Base-by-base conservation (phyloP, 2,329 filamentous ascomycete genomes). In the Macroventuria anomochaeta region DNA sequence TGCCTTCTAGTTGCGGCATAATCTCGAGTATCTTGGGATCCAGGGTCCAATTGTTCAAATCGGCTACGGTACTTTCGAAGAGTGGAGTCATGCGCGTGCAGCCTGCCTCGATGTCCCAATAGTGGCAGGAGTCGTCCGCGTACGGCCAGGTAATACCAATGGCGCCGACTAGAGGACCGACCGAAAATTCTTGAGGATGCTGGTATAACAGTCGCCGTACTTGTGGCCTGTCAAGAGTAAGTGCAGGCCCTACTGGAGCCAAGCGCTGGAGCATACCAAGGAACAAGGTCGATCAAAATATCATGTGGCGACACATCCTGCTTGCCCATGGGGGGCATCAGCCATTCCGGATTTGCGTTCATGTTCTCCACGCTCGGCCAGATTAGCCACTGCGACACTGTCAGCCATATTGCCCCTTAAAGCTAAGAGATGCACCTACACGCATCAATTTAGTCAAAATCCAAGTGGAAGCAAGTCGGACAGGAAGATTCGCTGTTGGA, bases 321-420 rank as follows among this genome's bases (percentile, higher is more conserved):
- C 48, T 64, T 67, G 15, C 64, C 61, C 18, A 63, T 53, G 7
- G 67, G 55, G 29, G 70, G 71, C 62, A 69, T 66, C 56, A 73
- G 44, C 71, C 71, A 74, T 12, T 73, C 71, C 21, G 71, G 71
- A 58, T 68, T 70, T 3, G 62, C 50, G 34, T 72, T 71, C 64
- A 72, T 65, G 36, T 70, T 71, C 32, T 72, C 69, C 7, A 71
- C 67, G 53, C 59, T 70, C n/a, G 71, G 71, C 71, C 71, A 74
- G 10, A 74, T 71, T 42, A 72, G 62, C 61, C 64, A 74, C 70
- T 74, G 43, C 15, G 4, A 18, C n/a, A n/a, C 12, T 3, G 36
- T 68, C 47, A 68, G 62, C 34, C 20, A 18, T 13, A 12, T 21
- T 32, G 17, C n/a, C 15, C 18, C 12, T 36, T 13, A 3, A 7